Percentiles rank a stretch among this genome's conserved stretches.
These are phyloP conservation scores for Artomyces pyxidatus DNA, from an alignment of 768 basidiomycete species.

Conservation along the genomic window DNA sequence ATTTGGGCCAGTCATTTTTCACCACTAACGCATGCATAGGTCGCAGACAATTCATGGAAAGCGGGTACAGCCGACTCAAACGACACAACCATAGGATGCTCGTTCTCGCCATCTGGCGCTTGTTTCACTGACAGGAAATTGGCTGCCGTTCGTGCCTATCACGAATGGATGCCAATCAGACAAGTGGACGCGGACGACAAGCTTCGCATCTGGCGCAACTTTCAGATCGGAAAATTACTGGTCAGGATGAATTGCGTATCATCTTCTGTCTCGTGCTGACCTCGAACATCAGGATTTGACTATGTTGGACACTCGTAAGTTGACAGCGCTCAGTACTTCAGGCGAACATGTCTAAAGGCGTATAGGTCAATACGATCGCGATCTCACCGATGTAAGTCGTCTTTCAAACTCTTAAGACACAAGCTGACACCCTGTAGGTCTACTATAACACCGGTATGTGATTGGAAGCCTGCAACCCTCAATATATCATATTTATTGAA, in stretches of 20 bases:
- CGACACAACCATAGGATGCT: conserved; percentile 40
- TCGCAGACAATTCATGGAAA: conserved; percentile 52
- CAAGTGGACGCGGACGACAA: conserved; percentile 47
- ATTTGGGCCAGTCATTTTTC: background rate
- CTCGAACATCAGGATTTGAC: conserved; percentile 44
- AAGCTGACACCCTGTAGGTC: conserved; percentile 21
- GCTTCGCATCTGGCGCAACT: conserved; percentile 55
- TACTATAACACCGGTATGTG: conserved; percentile 43
- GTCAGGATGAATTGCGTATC: conserved; percentile 10
- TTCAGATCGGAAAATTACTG: conserved; percentile 55
- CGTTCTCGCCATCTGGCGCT: conserved; percentile 43
- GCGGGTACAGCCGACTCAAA: conserved; percentile 48
- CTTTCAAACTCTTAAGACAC: background rate
- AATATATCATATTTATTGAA: conserved; percentile 5
- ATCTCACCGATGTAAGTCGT: conserved; percentile 43
- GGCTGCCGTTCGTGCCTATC: conserved; percentile 49
- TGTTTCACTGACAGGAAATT: conserved; percentile 54
- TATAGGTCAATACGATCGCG: conserved; percentile 44
- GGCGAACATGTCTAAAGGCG: no score
- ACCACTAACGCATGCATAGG: conserved; percentile 29
- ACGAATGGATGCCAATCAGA: conserved; percentile 58
- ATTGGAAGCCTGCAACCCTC: no score
- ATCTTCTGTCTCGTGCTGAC: no score
- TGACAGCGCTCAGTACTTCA: no score
- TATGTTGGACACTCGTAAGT: conserved; percentile 53